A percentile compares a stretch with the other conserved stretches of the same genome.
phyloP scores from a whole-genome alignment of 2,329 filamentous ascomycete species.

The Monosporascus sp. region DNA sequence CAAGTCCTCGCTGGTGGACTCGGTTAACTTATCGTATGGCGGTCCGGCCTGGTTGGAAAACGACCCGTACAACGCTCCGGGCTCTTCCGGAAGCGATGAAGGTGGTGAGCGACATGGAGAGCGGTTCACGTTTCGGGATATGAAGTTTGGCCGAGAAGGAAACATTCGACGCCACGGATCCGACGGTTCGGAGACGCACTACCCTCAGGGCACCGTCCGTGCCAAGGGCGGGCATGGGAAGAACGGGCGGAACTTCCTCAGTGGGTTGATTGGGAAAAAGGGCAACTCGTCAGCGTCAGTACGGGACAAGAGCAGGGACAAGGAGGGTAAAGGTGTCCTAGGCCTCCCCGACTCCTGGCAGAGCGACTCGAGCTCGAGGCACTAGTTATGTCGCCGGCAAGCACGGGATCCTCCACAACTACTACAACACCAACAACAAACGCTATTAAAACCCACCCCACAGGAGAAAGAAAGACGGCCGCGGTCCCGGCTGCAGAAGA shows the following conservation, averaged over 20 bases:
- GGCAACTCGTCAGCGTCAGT: conserved; percentile 13
- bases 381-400: conserved; percentile 24
- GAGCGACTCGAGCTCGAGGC: conserved; percentile 25
- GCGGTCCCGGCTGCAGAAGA: not conserved
- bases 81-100: conserved; percentile 47
- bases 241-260: conserved; percentile 37
- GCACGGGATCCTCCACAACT: conserved; percentile 3
- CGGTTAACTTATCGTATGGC: conserved; percentile 31
- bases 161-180: conserved; percentile 24
- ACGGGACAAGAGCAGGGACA: conserved; percentile 25
- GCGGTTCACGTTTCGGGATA: conserved; percentile 13
- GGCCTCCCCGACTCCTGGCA: conserved; percentile 27
- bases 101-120: conserved; percentile 19
- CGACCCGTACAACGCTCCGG: conserved; percentile 34
- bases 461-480: not conserved
- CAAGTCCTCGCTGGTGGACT: conserved; percentile 34
- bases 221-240: conserved; percentile 29
- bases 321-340: conserved; percentile 20
- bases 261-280: conserved; percentile 35
- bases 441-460: not conserved
- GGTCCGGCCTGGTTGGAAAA: conserved; percentile 30
- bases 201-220: conserved; percentile 29
- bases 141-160: conserved; percentile 17
- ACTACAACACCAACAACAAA: conserved; percentile 1
- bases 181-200: conserved; percentile 25